Conservation (phyloP, 2,329 filamentous ascomycete species). For the Neocatenulostroma microsporum region DNA sequence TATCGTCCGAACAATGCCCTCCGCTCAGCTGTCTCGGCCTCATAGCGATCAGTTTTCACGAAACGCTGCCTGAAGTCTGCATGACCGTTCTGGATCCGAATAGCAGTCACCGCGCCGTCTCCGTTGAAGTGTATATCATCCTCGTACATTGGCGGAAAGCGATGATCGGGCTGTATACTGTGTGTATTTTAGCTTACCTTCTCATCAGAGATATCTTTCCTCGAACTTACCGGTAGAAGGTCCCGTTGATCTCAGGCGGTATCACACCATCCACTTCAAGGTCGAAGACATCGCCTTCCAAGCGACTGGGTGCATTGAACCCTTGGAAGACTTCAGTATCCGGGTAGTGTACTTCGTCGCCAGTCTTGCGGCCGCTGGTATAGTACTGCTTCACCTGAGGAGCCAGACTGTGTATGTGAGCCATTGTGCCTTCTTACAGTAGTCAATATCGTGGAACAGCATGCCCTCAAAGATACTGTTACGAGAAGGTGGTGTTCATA, state of each 20-base stretch:
- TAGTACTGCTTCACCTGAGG: constrained; percentile 1
- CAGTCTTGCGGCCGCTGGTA: neutral
- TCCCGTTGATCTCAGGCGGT: constrained; percentile 27
- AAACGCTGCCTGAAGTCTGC: constrained; percentile 38
- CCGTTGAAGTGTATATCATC: constrained; percentile 47
- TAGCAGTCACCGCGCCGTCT: constrained; percentile 38
- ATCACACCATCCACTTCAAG: constrained; percentile 26
- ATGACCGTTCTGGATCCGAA: constrained; percentile 36
- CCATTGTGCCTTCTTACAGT: too few species aligned
- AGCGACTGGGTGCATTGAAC: constrained; percentile 28
- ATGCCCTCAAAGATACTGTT: too few species aligned
- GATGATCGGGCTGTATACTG: constrained; percentile 39
- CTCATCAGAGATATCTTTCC: too few species aligned
- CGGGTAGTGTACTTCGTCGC: constrained; percentile 3
- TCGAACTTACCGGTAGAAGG: constrained; percentile 37
- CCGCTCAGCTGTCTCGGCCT: constrained; percentile 32
- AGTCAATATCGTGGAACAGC: too few species aligned
- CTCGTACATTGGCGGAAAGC: constrained; percentile 46
- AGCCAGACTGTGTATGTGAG: constrained; percentile 5
- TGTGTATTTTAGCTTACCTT: too few species aligned
- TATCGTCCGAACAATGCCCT: constrained; percentile 48
- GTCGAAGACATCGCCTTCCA: constrained; percentile 34
- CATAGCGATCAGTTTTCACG: constrained; percentile 37
- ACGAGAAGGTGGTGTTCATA: too few species aligned
- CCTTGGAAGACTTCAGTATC: constrained; percentile 9